These are phyloP conservation scores for Aspergillus sp. DNA, from an alignment of 2,329 filamentous ascomycete genomes.

Conservation along the genomic window DNA sequence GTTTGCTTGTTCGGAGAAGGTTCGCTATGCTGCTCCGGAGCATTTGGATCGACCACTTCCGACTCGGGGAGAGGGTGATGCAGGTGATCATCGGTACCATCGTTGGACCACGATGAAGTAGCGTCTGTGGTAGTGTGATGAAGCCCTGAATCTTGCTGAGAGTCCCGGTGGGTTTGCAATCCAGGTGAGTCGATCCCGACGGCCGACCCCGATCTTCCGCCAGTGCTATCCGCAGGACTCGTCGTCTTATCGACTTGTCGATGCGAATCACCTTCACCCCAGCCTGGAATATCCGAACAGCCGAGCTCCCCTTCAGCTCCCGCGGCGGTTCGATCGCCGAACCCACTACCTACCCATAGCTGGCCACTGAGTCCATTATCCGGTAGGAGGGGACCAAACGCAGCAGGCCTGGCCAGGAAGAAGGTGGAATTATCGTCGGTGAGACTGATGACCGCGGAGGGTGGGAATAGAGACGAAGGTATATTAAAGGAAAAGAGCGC, in stretches of 20 bases:
- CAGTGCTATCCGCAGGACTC: slow-evolving; percentile 19
- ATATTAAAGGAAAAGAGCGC: slow-evolving; percentile 69
- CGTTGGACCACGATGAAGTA: slow-evolving; percentile 48
- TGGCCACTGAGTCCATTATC: slow-evolving; percentile 77
- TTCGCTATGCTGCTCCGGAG: slow-evolving; percentile 34
- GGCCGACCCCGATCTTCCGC: slow-evolving; percentile 23
- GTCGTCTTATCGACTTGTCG: slow-evolving; percentile 21
- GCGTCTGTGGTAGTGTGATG: slow-evolving; percentile 19
- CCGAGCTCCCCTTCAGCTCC: slow-evolving; percentile 79
- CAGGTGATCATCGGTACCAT: slow-evolving; percentile 83
- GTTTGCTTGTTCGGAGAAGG: slow-evolving; percentile 31
- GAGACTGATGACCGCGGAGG: slow-evolving; percentile 91
- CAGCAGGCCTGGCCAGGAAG: slow-evolving; percentile 88
- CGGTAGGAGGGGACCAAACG: slow-evolving; percentile 81
- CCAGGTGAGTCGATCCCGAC: slow-evolving; percentile 19
- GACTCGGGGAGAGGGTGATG: slow-evolving; percentile 58
- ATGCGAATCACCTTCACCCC: slow-evolving; percentile 63
- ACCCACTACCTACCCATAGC: slow-evolving; percentile 90
- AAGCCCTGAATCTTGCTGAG: slow-evolving; percentile 19
- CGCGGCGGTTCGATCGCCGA: slow-evolving; percentile 65
- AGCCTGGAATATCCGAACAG: slow-evolving; percentile 90
- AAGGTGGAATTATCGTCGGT: slow-evolving; percentile 98
- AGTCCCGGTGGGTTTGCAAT: slow-evolving; percentile 23
- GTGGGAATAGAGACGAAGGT: slow-evolving; percentile 86
- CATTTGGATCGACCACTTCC: slow-evolving; percentile 33